These are phyloP conservation scores for Dendrothele bispora DNA, from an alignment of 768 basidiomycete species.

Conservation along the genomic window DNA sequence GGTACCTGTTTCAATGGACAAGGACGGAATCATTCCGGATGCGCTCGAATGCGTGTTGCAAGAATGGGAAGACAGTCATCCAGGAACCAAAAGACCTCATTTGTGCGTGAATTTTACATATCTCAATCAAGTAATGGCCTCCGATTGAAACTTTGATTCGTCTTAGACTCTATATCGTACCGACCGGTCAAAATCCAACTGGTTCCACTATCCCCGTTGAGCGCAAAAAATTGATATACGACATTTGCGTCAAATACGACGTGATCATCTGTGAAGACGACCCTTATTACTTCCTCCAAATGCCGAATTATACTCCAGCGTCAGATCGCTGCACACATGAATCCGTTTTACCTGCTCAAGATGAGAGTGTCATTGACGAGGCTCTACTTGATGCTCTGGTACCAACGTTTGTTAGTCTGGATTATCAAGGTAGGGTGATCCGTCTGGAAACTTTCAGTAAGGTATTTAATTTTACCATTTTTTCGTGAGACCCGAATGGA, in stretches of 20 bases:
- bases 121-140: neutral
- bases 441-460: constrained; percentile 13
- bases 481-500: too few relatives aligned
- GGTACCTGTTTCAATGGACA: constrained; percentile 47
- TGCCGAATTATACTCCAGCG: constrained; percentile 5
- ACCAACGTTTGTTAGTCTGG: constrained; percentile 39
- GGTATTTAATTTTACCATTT: neutral
- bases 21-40: constrained; percentile 48
- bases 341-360: neutral
- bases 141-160: constrained; percentile 8
- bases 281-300: constrained; percentile 61
- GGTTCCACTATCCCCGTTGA: constrained; percentile 53
- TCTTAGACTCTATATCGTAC: constrained; percentile 50
- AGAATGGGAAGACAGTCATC: constrained; percentile 41
- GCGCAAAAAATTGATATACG: constrained; percentile 63
- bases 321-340: too few relatives aligned
- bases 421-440: constrained; percentile 10
- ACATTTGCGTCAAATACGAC: constrained; percentile 60
- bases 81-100: constrained; percentile 45
- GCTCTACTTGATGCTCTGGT: constrained; percentile 41
- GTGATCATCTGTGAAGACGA: constrained; percentile 67
- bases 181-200: constrained; percentile 65
- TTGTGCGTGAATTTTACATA: constrained; percentile 43
- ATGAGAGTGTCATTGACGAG: constrained; percentile 36
- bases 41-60: constrained; percentile 43